Evolutionary conservation across 78 protist genomes (phyloP), one percentile per base, ranked within the genome.

Genomic region (Protostelium mycophagum): DNA sequence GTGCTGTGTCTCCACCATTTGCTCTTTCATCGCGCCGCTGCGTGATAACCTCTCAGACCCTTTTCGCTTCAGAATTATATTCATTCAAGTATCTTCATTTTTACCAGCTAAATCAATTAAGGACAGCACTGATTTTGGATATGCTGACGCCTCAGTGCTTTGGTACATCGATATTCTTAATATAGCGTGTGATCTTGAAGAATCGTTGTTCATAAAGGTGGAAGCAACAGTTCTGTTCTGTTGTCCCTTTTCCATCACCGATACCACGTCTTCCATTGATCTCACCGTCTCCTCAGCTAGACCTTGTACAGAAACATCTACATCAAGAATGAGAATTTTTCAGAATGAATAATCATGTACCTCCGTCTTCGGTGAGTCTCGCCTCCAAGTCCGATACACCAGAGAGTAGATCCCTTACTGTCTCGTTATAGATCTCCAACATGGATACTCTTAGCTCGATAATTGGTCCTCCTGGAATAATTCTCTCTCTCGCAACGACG

Each of bases 111-210:
- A 83, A 91, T 95, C 97, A 25, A 95, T 86, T 5, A 94, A 83
- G 86, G 93, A 91, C 35, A 94, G 39, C 51, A 88, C 34, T 37
- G 95, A 95, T 28, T 37, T 39, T 36, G 90, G 85, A 23, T 63
- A 88, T 34, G 89, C 87, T 1, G 31, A 28, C 9, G 96, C 88
- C 5, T 31, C 9, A 0, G 1, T 36, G 86, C 28, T 1, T 25
- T 90, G 95, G 0, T 28, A 73, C 10, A 97, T 35, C 84, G 84
- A 86, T n/a, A 97, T 31, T 34, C 95, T 90, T 84, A 97, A 90
- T 31, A 97, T 93, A 31, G 95, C 91, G 83, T 97, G 98, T 0
- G 97, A 95, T 35, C 98, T 90, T 0, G 97, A 94, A 28, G 96
- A 91, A 34, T 95, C 73, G 35, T 91, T 92, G 90, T 97, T 97